phyloP scores from a whole-genome alignment of 768 basidiomycete species.

The Mycena amicta region DNA sequence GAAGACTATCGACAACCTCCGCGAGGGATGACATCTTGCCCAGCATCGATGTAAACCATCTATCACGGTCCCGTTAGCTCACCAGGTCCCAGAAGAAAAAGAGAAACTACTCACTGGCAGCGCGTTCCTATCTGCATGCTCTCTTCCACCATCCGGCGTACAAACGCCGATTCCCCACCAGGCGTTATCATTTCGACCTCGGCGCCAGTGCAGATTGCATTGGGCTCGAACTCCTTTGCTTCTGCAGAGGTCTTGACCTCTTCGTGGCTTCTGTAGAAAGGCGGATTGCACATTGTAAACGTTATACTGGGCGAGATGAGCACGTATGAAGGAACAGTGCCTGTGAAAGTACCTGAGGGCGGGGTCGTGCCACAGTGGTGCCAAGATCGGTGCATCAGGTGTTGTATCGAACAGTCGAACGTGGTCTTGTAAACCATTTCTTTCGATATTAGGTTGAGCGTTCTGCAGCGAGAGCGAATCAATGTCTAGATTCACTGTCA shows the following conservation, averaged over 20 bases:
- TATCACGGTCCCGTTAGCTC: no score
- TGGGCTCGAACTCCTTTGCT: conserved; percentile 67
- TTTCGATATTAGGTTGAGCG: conserved; percentile 59
- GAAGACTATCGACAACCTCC: conserved; percentile 59
- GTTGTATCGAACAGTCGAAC: conserved; percentile 50
- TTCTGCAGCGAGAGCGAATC: conserved; percentile 60
- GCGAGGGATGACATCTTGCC: conserved; percentile 81
- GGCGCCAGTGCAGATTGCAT: conserved; percentile 85
- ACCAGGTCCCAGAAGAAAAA: no score
- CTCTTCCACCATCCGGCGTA: conserved; percentile 76
- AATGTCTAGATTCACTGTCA: conserved; percentile 54
- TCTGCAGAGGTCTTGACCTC: conserved; percentile 65
- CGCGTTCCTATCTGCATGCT: conserved; percentile 51
- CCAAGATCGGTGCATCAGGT: conserved; percentile 47
- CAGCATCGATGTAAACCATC: conserved; percentile 94
- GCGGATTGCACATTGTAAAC: conserved; percentile 96
- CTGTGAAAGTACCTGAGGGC: background rate
- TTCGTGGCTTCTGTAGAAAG: conserved; percentile 78
- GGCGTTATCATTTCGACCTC: conserved; percentile 86
- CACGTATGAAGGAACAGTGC: no score
- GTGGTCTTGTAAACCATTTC: conserved; percentile 55
- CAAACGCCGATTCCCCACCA: conserved; percentile 85
- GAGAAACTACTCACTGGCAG: conserved; percentile 70
- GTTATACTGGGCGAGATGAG: conserved; percentile 47
- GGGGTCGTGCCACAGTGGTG: conserved; percentile 33